Evolutionary conservation across 179 eudicot species (phyloP).

Genomic region (Vitellaria paradoxa): DNA sequence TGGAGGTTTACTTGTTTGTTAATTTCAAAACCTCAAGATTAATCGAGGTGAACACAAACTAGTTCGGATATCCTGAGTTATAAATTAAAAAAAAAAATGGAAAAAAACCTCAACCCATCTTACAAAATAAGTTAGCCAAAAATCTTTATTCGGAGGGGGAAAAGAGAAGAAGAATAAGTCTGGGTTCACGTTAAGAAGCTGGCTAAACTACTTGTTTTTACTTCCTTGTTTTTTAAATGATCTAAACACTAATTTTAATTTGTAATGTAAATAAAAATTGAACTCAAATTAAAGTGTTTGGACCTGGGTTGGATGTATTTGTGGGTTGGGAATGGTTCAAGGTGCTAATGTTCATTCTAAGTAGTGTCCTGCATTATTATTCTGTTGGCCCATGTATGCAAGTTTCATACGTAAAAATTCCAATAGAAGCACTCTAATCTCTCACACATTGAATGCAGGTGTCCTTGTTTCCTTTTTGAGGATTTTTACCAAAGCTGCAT

Average conservation of each 20-base stretch:
- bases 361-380: not conserved
- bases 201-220: not conserved
- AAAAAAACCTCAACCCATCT: too few relatives aligned
- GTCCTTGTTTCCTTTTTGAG: conserved; percentile 76
- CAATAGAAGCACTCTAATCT: conserved; percentile 5
- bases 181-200: not conserved
- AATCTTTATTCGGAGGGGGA: too few relatives aligned
- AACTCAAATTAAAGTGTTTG: not conserved
- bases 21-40: too few relatives aligned
- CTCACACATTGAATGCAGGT: conserved; percentile 41
- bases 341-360: not conserved
- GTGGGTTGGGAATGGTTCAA: not conserved
- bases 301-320: not conserved
- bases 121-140: too few relatives aligned
- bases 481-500: conserved; percentile 76
- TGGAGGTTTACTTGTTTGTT: too few relatives aligned
- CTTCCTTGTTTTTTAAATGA: not conserved
- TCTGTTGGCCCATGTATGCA: not conserved
- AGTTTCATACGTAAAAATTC: not conserved
- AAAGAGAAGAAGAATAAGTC: too few relatives aligned
- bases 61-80: too few relatives aligned
- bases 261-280: not conserved
- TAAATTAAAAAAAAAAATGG: too few relatives aligned
- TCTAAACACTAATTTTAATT: not conserved
- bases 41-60: too few relatives aligned